Evolutionary conservation across 768 basidiomycete genomes (phyloP).

Genomic region (Clathrus columnatus): DNA sequence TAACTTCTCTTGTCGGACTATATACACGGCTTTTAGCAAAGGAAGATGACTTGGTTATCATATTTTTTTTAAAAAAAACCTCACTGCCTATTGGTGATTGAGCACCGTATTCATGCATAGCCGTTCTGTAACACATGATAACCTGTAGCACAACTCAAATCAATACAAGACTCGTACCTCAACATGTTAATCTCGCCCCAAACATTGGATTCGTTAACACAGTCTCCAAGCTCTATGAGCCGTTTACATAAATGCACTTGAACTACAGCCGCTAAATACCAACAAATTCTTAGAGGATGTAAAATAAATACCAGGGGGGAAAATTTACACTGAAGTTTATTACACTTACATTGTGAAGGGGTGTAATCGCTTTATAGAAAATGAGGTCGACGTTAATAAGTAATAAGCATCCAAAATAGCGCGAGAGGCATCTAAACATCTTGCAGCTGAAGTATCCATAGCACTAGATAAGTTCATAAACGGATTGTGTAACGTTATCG

Average conservation of each 20-base stretch:
- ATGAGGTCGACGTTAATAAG: conserved; percentile 68
- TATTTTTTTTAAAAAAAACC: conserved; percentile 20
- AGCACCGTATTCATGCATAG: conserved; percentile 74
- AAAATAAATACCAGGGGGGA: too few relatives aligned
- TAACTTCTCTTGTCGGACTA: conserved; percentile 76
- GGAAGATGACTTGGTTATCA: neutral
- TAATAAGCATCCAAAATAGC: conserved; percentile 70
- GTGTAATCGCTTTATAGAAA: conserved; percentile 72
- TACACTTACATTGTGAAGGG: conserved; percentile 50
- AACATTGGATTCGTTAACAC: conserved; percentile 60
- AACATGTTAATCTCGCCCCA: conserved; percentile 87
- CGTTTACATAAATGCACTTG: conserved; percentile 82
- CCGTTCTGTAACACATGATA: conserved; percentile 41
- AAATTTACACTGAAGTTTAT: too few relatives aligned
- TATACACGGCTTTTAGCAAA: neutral
- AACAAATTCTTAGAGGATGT: conserved; percentile 47
- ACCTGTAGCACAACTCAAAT: neutral
- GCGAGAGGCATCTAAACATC: conserved; percentile 69
- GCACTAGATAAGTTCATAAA: conserved; percentile 70
- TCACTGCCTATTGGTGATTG: conserved; percentile 78
- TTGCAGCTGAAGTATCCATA: conserved; percentile 53
- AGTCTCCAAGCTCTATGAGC: conserved; percentile 75
- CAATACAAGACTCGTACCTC: conserved; percentile 35
- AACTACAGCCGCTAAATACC: conserved; percentile 85
- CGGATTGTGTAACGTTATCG: conserved; percentile 79